These are phyloP conservation scores for Spongispora temasekensis DNA, from an alignment of 1,284 basidiomycete genomes.

Conservation along the genomic window DNA sequence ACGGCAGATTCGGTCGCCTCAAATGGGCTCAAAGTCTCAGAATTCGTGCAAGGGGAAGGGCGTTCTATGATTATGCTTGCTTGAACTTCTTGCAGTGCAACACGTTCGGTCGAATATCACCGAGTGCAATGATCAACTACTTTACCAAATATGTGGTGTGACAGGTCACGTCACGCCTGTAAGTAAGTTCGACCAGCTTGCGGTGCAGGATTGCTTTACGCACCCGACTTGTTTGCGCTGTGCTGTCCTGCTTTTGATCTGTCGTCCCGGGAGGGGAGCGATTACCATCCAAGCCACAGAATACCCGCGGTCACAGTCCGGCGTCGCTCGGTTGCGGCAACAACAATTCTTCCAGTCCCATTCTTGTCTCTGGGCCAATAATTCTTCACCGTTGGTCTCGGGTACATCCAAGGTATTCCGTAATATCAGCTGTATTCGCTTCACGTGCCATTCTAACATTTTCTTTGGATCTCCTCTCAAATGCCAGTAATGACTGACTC, in stretches of 20 bases:
- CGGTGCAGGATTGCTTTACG: conserved; percentile 31
- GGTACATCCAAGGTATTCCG: conserved; percentile 1
- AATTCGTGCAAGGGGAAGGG: too few species aligned
- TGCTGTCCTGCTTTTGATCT: conserved; percentile 11
- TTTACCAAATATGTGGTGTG: conserved; percentile 35
- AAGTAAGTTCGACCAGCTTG: conserved; percentile 39
- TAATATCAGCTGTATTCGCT: conserved; percentile 12
- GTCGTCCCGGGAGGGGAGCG: conserved; percentile 4
- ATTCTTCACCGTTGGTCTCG: conserved; percentile 7
- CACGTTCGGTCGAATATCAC: conserved; percentile 18
- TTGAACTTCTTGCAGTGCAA: too few species aligned
- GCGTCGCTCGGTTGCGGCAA: conserved; percentile 11
- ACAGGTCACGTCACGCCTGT: conserved; percentile 38
- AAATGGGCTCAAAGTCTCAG: too few species aligned
- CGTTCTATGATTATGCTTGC: too few species aligned
- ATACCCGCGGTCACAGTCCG: conserved; percentile 12
- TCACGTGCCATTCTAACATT: conserved; percentile 16
- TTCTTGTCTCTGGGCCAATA: conserved; percentile 11
- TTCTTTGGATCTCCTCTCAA: conserved; percentile 19
- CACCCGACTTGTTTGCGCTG: conserved; percentile 26
- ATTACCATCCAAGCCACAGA: conserved; percentile 15
- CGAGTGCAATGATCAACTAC: conserved; percentile 34
- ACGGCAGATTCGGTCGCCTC: too few species aligned
- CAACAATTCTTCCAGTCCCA: conserved; percentile 12
- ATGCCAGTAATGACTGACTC: conserved; percentile 36